phyloP scores from a whole-genome alignment of 768 basidiomycete genomes.

The Tubosaeta sp. region DNA sequence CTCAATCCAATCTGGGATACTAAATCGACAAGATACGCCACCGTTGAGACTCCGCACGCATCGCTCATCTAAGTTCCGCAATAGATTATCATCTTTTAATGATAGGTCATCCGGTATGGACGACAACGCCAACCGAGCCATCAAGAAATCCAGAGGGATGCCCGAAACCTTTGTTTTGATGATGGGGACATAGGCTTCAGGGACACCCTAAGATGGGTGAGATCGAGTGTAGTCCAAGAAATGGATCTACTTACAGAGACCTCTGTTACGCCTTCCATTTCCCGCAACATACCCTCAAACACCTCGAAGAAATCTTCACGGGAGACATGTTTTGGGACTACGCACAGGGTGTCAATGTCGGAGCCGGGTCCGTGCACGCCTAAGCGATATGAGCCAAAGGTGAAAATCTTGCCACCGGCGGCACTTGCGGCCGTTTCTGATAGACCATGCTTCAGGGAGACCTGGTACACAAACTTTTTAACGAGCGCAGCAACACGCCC shows the following conservation, averaged over 20 bases:
- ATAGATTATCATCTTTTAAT: slow-evolving; percentile 83
- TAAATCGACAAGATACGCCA: slow-evolving; percentile 22
- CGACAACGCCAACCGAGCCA: slow-evolving; percentile 83
- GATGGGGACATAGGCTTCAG: slow-evolving; percentile 95
- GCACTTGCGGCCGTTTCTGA: slow-evolving; percentile 84
- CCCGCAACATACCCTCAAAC: slow-evolving; percentile 85
- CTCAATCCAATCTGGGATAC: slow-evolving; percentile 9
- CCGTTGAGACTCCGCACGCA: slow-evolving; percentile 95
- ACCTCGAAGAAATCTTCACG: slow-evolving; percentile 93
- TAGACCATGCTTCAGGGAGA: slow-evolving; percentile 73
- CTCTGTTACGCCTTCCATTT: slow-evolving; percentile 78
- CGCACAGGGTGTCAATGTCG: slow-evolving; percentile 98
- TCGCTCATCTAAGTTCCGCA: slow-evolving; percentile 90
- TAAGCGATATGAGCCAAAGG: slow-evolving; percentile 96
- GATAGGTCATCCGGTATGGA: slow-evolving; percentile 91
- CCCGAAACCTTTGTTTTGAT: slow-evolving; percentile 89
- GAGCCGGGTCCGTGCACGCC: slow-evolving; percentile 95
- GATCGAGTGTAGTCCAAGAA: neutral
- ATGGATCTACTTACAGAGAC: slow-evolving; percentile 66
- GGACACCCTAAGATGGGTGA: slow-evolving; percentile 66
- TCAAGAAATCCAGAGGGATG: slow-evolving; percentile 90
- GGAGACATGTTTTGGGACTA: slow-evolving; percentile 94
- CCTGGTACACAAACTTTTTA: slow-evolving; percentile 86
- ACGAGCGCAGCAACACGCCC: slow-evolving; percentile 86
- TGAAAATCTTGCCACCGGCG: slow-evolving; percentile 98